Evolutionary conservation across 2,329 filamentous ascomycete genomes (phyloP), one percentile per base, ranked within the genome.

Genomic region (Raffaelea albimanens): DNA sequence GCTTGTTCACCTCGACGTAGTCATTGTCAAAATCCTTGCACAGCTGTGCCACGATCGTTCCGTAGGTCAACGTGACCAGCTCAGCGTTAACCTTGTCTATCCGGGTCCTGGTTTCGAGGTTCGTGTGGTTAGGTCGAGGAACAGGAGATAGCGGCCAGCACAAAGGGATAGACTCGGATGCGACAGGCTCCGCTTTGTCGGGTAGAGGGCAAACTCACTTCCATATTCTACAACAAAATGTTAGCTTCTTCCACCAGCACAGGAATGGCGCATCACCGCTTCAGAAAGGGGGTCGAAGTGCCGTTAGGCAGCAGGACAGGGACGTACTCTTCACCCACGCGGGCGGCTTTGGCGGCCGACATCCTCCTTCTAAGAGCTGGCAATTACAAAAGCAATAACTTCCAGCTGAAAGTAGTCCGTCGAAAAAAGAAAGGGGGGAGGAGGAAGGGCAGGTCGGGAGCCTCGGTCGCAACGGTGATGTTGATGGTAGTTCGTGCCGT

Each of bases 81-180:
- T 98, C 93, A 55, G 93, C 88, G 68, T 96, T 96, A 71, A 97
- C 89, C 69, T 97, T 97, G 69, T 97, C 91, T 61, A 96, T 85
- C 60, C 89, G 85, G 51, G 87, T 94, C 70, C 91, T 97, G 64
- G 29, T 44, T 18, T 7, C 19, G 5, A 38, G 18, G 42, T 50
- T 40, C 44, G 43, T 21, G 5, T 40, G 10, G 23, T 36, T 13
- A 7, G 25, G 34, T n/a, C 5, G 34, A 39, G 31, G 10, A 9
- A n/a, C n/a, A 39, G 29, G 21, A 33, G 9, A 22, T 13, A 21
- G n/a, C n/a, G n/a, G n/a, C n/a, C n/a, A n/a, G n/a, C n/a, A n/a
- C n/a, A n/a, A 13, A 29, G 25, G 25, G 7, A 29, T 29, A 51
- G 87, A 93, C 70, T 91, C 96, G 64, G 41, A 19, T 14, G 29